Evolutionary conservation across 2,329 filamentous ascomycete genomes (phyloP), one percentile per base, ranked within the genome.

Genomic region (Colletotrichum scovillei): DNA sequence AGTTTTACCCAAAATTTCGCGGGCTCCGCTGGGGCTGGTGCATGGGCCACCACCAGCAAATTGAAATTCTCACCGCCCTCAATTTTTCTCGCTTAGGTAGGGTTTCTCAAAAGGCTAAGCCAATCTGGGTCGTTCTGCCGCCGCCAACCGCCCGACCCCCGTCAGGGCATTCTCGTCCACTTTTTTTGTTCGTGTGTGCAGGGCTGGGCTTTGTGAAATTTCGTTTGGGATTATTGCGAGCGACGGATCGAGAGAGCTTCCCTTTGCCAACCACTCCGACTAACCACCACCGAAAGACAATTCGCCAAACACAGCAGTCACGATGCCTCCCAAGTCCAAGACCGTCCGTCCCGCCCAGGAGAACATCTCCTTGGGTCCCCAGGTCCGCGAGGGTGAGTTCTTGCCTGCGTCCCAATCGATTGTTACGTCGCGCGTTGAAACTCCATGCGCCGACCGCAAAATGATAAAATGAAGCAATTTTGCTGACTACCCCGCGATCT

Each of bases 341-440:
- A 95, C 96, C 91, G 92, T 92, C 86, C 91, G 93, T 85, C 92
- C 94, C 83, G 90, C 91, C 82, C 92, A 96, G 90, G 97, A 98
- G 93, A 99, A 99, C 90, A 97, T 99, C 91, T 95, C 94, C 88
- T 92, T 98, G 82, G 97, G 97, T 82, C 97, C 97, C 85, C 94
- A 98, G 87, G 94, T 95, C 89, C 93, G 95, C 85, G 96, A 98
- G 91, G 95, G 95, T 96, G 86, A 84, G 91, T 84, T 19, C 78
- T 32, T 42, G 38, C 24, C 14, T 12, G 5, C 49, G 24, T 22
- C 9, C 46, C 7, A 11, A 90, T 92, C 81, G 35, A 57, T 11
- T 1, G 5, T 14, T 35, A n/a, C 30, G 66, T 35, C 42, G 32
- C 24, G 22, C 14, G 19, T 5, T 19, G 8, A 26, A 7, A 16